A percentile compares a stretch with the other conserved stretches of the same genome.
phyloP scores from a whole-genome alignment of 1,284 basidiomycete species.

The Cryptococcus amylolentus region DNA sequence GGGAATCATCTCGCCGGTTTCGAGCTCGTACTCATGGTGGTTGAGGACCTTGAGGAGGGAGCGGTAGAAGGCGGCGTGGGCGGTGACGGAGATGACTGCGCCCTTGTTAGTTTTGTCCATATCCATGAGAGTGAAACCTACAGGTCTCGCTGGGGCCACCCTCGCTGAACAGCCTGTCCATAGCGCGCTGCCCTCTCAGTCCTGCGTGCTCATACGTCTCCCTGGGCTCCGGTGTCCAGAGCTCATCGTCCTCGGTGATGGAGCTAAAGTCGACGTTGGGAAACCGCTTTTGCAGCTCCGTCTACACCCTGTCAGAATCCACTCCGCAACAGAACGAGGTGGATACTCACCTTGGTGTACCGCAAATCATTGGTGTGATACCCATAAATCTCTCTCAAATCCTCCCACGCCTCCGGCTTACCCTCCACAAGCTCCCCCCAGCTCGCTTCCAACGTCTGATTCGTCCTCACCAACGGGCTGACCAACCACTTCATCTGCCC shows the following conservation, averaged over 20 bases:
- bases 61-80: slow-evolving; percentile 50
- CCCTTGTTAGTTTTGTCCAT: background rate
- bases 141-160: background rate
- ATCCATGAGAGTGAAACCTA: background rate
- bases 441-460: slow-evolving; percentile 64
- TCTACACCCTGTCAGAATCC: slow-evolving; percentile 24
- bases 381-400: slow-evolving; percentile 47
- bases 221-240: slow-evolving; percentile 64
- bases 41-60: slow-evolving; percentile 44
- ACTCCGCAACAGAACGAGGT: background rate
- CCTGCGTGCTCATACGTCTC: slow-evolving; percentile 62
- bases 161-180: slow-evolving; percentile 52
- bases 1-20: slow-evolving; percentile 49
- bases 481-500: slow-evolving; percentile 57
- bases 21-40: slow-evolving; percentile 44
- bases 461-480: slow-evolving; percentile 69
- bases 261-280: slow-evolving; percentile 63
- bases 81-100: slow-evolving; percentile 51
- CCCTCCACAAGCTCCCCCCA: slow-evolving; percentile 55
- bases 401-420: slow-evolving; percentile 46
- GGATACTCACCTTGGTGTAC: slow-evolving; percentile 52
- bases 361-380: slow-evolving; percentile 47
- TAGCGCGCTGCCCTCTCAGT: slow-evolving; percentile 56
- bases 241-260: slow-evolving; percentile 67
- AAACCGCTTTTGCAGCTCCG: slow-evolving; percentile 59